Evolutionary conservation across 371 early-diverging fungal genomes (phyloP), one percentile per base, ranked within the genome.

Genomic region (Chytridiales sp.): DNA sequence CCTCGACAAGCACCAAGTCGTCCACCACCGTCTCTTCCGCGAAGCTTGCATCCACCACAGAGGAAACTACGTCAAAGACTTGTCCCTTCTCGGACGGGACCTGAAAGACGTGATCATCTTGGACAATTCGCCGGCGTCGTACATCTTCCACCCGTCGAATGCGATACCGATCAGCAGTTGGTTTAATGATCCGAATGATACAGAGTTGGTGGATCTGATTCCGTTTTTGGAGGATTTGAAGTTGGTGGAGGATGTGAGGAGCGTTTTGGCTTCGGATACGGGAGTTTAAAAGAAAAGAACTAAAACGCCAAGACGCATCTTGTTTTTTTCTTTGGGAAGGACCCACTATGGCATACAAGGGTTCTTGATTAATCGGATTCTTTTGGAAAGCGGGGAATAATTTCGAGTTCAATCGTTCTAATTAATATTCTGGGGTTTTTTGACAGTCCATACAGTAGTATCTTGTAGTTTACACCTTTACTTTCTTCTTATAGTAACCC

Each of bases 81-180:
- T 95, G 32, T 81, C 83, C 39, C 85, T 84, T 68, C 81, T 93
- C n/a, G 93, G 94, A 42, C 84, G 93, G 24, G 87, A 90, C 59
- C 72, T 95, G n/a, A 73, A 83, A 50, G 80, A 85, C 49, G 86
- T 87, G 4, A 84, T 92, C 34, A 92, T 92, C 54, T 80, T 94
- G 43, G 92, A 93, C 75, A 92, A 92, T 72, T 93, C 94, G 30
- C 96, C 96, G 17, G 87, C 94, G 29, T 90, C 90, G 66, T 95
- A 95, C 71, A 84, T 91, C 32, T 92, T 95, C 72, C 98, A 96
- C 63, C 92, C 89, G 31, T 80, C 87, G 39, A 97, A 97, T 73
- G 98, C 95, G 24, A 90, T 97, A 8, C 95, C 95, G 22, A 92
- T 97, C 46, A 88, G 92, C n/a, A 85, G 87, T 17, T 97, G 98